Evolutionary conservation across 495 filamentous ascomycete genomes (phyloP).

Genomic region (Penicillium cataractarum): DNA sequence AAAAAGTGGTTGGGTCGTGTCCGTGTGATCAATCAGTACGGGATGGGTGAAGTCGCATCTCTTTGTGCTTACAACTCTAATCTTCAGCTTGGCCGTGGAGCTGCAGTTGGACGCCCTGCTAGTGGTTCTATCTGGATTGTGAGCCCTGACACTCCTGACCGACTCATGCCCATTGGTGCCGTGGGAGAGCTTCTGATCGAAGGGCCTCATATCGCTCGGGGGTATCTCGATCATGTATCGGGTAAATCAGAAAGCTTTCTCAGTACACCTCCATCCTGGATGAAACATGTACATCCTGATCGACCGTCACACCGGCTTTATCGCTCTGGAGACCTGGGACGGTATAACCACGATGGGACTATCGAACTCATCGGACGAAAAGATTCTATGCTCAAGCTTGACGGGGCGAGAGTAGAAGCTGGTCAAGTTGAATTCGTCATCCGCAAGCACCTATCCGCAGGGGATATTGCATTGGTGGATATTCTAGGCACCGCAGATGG

Average conservation of each 20-base stretch:
- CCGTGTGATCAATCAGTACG: slow-evolving; percentile 59
- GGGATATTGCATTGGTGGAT: slow-evolving; percentile 30
- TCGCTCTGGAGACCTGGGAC: slow-evolving; percentile 78
- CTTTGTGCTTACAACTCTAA: slow-evolving; percentile 29
- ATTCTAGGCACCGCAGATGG: slow-evolving; percentile 30
- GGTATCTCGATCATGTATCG: slow-evolving; percentile 50
- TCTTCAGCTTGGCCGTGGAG: slow-evolving; percentile 12
- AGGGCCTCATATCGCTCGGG: slow-evolving; percentile 55
- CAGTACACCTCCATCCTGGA: slow-evolving; percentile 14
- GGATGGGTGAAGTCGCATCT: slow-evolving; percentile 51
- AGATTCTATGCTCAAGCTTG: slow-evolving; percentile 80
- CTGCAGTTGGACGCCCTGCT: slow-evolving; percentile 23
- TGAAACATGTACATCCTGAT: slow-evolving; percentile 15
- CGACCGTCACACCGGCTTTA: slow-evolving; percentile 48
- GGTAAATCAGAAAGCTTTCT: slow-evolving; percentile 27
- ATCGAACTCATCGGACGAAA: slow-evolving; percentile 76
- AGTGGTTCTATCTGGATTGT: slow-evolving; percentile 54
- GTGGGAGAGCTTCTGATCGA: slow-evolving; percentile 64
- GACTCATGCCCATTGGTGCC: slow-evolving; percentile 54
- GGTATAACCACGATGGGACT: slow-evolving; percentile 68
- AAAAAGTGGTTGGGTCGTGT: slow-evolving; percentile 48
- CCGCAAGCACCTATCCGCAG: slow-evolving; percentile 14
- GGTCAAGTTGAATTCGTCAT: slow-evolving; percentile 62
- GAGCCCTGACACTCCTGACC: slow-evolving; percentile 49
- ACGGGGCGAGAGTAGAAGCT: slow-evolving; percentile 77